These are phyloP conservation scores for Phlyctochytrium bullatum DNA, from an alignment of 192 early-diverging fungal species.

Conservation along the genomic window DNA sequence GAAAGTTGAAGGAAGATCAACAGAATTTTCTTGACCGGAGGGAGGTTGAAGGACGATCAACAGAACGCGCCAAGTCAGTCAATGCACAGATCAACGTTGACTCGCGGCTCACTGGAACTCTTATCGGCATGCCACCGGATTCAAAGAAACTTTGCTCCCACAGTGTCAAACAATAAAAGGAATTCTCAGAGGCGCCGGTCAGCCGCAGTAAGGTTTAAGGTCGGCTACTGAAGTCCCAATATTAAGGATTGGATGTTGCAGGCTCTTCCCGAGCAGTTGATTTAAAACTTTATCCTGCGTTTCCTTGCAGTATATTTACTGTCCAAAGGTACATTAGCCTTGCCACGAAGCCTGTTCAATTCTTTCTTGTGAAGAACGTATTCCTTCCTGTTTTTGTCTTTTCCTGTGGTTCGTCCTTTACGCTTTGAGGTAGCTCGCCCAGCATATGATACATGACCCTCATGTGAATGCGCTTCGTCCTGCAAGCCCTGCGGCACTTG, in stretches of 20 bases:
- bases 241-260: not conserved
- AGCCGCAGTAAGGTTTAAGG: too few species aligned
- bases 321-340: conserved; percentile 74
- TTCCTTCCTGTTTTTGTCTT: conserved; percentile 70
- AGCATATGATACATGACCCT: conserved; percentile 32
- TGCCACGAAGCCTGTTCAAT: conserved; percentile 71
- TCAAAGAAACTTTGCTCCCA: not conserved
- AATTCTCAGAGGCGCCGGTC: not conserved
- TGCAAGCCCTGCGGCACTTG: conserved; percentile 66
- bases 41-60: too few species aligned
- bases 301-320: conserved; percentile 96
- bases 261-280: not conserved
- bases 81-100: too few species aligned
- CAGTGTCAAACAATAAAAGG: not conserved
- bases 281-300: conserved; percentile 80
- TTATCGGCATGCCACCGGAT: not conserved
- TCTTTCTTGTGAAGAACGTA: conserved; percentile 94
- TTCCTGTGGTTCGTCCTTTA: conserved; percentile 24
- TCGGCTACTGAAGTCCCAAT: not conserved
- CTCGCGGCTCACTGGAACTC: too few species aligned
- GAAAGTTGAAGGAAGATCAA: too few species aligned
- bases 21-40: too few species aligned
- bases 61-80: not conserved
- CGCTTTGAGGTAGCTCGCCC: conserved; percentile 18
- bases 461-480: conserved; percentile 53